phyloP scores from a whole-genome alignment of 495 filamentous ascomycete genomes.

The Talaromyces liani region DNA sequence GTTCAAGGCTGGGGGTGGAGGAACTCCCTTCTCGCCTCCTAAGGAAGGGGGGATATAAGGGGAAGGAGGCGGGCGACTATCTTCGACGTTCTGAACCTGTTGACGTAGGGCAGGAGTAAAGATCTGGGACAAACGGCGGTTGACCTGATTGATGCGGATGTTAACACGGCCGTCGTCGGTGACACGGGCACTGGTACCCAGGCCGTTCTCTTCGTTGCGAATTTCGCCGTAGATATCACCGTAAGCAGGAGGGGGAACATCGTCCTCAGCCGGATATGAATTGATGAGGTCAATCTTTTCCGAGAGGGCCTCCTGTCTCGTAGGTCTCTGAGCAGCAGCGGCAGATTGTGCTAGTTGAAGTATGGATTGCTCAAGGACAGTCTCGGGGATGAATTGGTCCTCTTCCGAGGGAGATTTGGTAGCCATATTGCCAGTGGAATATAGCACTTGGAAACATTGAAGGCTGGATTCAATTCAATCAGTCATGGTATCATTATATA shows the following conservation, averaged over 20 bases:
- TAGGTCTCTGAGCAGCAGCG: neutral
- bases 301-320: neutral
- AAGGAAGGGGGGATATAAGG: neutral
- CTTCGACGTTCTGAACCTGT: neutral
- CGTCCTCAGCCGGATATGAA: neutral
- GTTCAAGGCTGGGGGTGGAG: conserved; percentile 43
- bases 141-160: neutral
- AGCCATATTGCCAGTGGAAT: neutral
- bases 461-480: neutral
- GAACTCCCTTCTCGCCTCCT: neutral
- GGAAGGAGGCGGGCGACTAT: neutral
- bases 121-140: neutral
- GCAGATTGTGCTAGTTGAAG: neutral
- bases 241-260: neutral
- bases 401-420: neutral
- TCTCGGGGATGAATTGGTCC: neutral
- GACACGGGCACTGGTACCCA: neutral
- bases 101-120: neutral
- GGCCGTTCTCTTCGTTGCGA: neutral
- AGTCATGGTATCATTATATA: neutral
- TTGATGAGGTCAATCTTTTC: neutral
- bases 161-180: neutral
- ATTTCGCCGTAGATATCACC: neutral
- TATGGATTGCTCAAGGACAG: neutral
- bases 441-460: too few relatives aligned